A percentile compares a stretch with the other conserved stretches of the same genome.
Conservation (phyloP, 306 rosid species). For the Medicago lupulina region DNA sequence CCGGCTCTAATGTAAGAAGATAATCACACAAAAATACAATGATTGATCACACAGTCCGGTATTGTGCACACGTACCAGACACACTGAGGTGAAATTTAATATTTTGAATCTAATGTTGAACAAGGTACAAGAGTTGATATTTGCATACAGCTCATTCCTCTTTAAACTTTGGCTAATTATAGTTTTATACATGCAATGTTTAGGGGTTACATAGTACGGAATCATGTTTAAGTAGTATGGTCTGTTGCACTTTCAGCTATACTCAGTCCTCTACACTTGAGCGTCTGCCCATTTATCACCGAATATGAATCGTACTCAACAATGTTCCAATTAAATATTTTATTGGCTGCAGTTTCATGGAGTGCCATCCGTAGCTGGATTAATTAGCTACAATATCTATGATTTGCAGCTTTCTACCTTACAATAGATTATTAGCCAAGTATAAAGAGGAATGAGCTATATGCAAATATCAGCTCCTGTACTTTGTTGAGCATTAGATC, state of each 20-base stretch:
- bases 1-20: neutral
- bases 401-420: slow-evolving; percentile 25
- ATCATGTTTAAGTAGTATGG: neutral
- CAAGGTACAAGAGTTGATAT: too few relatives aligned
- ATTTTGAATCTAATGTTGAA: too few relatives aligned
- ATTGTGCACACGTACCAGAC: neutral
- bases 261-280: neutral
- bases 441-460: neutral
- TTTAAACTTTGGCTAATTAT: too few relatives aligned
- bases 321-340: neutral
- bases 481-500: neutral
- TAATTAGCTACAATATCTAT: neutral
- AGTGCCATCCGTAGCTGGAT: neutral
- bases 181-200: neutral
- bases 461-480: neutral
- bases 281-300: neutral
- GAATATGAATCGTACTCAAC: neutral
- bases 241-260: neutral
- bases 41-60: neutral
- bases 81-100: too few relatives aligned
- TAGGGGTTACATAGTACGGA: neutral
- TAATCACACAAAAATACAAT: neutral
- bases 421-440: neutral
- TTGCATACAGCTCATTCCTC: too few relatives aligned
- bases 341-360: slow-evolving; percentile 19